Evolutionary conservation across 2,329 filamentous ascomycete species (phyloP), one percentile per base, ranked within the genome.

Genomic region (Colletotrichum ledebouriae): DNA sequence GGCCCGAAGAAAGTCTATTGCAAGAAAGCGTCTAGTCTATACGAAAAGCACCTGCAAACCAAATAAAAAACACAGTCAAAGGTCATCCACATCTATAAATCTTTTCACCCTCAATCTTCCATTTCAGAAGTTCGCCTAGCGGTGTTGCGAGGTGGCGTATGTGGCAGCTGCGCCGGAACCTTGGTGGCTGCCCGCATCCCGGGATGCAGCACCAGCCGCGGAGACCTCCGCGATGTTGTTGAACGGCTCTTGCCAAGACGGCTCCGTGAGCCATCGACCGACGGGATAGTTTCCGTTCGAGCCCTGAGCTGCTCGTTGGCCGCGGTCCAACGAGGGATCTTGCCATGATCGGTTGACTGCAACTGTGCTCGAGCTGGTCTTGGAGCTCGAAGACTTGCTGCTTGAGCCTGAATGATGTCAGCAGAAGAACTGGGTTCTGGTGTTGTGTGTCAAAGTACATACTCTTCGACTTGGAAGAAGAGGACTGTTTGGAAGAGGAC

Each of bases 201-300:
- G 55, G 22, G 61, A n/a, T 10, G 55, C 49, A 13, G 61, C 55
- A 47, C 47, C 61, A 33, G 34, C 65, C 34, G 61, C 65, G 15
- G 65, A 49, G 47, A 68, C 65, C 42, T 65, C 65, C 20, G 61
- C 65, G 44, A 68, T 65, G 47, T 29, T 59, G 55, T 68, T 59
- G 65, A 65, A 68, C 41, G 65, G 65, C 25, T 65, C 65, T 49
- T 68, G 61, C 55, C 61, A 64, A 20, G 55, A 55, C 25, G 65
- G 65, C 22, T 68, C 55, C 47, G 65, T 68, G n/a, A 68, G 29
- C 65, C 65, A 68, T 20, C 61, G 41, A 3, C 61, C 65, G 4
- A 68, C 61, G 4, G 47, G 47, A 17, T 65, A 55, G 25, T 11
- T 59, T 10, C n/a, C 34, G 53, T 33, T 49, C 1, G 46, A 49